Evolutionary conservation across 306 rosid species (phyloP), one percentile per base, ranked within the genome.

Genomic region (Acacia confusa): DNA sequence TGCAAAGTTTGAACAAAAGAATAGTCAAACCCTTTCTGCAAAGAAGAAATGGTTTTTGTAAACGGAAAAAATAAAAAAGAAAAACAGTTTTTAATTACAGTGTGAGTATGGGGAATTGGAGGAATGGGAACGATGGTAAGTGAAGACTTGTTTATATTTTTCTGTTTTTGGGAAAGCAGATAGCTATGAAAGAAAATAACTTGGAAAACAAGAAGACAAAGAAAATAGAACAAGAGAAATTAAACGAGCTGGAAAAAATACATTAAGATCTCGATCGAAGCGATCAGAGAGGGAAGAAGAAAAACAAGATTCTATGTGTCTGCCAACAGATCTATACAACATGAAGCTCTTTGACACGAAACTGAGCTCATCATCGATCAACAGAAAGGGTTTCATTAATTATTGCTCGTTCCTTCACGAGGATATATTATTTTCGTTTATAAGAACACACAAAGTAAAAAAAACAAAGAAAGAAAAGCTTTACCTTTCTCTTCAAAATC

Each of bases 101-200:
- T 9, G 52, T 1, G 32, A 20, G 45, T 48, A 69, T 52, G 52
- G 82, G 77, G 38, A 64, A 64, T 24, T 71, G 58, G 76, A 79
- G 79, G 12, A 74, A 75, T 48, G 70, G 70, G 68, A 28, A 64
- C 25, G 61, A 2, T 28, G 34, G 32, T 25, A 27, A 75, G 17
- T 20, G 6, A 3, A 66, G 19, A 38, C 7, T 57, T 40, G 32
- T 70, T 38, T 79, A 32, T 44, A 16, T 50, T 50, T 60, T 71
- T 71, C 78, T 48, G 44, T 34, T 77, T 32, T 45, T 70, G 34
- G 67, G 64, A 57, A 57, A 57, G 15, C 12, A 57, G 64, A 57
- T 22, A n/a, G 64, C 1, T 20, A 2, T 22, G 14, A 4, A 28
- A 10, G 64, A 9, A 57, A 57, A 57, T 27, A 85, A 17, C 64